Evolutionary conservation across 2,329 filamentous ascomycete genomes (phyloP).

Genomic region (Trichophyton verrucosum): DNA sequence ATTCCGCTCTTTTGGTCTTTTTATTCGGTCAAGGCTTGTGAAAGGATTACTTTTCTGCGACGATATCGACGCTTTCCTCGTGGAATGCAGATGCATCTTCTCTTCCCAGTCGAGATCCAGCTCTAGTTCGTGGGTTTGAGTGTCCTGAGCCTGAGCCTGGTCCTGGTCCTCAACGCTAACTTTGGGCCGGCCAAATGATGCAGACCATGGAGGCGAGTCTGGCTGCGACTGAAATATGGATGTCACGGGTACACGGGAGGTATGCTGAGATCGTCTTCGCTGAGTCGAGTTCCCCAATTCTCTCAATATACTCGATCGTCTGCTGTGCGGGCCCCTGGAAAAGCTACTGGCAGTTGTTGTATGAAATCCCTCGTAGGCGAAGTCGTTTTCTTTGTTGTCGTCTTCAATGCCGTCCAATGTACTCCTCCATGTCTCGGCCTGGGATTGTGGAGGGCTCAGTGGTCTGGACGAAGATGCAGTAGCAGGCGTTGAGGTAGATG

Average conservation of each 20-base stretch:
- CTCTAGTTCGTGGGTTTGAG: constrained; percentile 4
- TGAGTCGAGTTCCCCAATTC: constrained; percentile 22
- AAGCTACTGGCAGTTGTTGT: not conserved
- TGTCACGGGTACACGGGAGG: constrained; percentile 14
- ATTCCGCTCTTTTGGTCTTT: not conserved
- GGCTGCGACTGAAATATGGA: constrained; percentile 14
- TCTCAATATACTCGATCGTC: constrained; percentile 20
- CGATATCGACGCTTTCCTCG: constrained; percentile 5
- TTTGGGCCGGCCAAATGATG: not conserved
- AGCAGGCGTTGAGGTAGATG: constrained; percentile 5
- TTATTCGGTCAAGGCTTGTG: constrained; percentile 2
- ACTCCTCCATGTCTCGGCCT: constrained; percentile 15
- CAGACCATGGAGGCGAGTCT: constrained; percentile 6
- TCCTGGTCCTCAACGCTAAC: constrained; percentile 1
- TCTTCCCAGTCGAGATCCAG: not conserved
- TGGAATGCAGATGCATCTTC: not conserved
- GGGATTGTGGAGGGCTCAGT: constrained; percentile 12
- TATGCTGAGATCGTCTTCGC: constrained; percentile 12
- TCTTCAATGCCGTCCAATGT: constrained; percentile 12
- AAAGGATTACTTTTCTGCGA: constrained; percentile 10
- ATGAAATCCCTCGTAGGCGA: not conserved
- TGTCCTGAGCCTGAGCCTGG: not conserved
- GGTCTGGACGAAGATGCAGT: constrained; percentile 6
- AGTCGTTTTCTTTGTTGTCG: constrained; percentile 13
- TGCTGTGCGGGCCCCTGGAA: constrained; percentile 4